Evolutionary conservation across 331 rosid species (phyloP).

Genomic region (Acacia pycnantha): DNA sequence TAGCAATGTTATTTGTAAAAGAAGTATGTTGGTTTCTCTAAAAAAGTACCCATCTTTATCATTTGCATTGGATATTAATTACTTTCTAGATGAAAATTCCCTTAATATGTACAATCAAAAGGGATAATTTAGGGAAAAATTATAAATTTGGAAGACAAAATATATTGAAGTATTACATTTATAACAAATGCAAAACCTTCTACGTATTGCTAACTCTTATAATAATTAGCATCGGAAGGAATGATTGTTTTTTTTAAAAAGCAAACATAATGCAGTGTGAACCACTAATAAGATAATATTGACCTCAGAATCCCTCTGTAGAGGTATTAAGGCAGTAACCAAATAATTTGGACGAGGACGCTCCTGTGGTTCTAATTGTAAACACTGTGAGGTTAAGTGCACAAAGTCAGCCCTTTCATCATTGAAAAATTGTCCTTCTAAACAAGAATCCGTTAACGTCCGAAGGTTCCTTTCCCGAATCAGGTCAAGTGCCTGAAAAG

Average conservation of each 20-base stretch:
- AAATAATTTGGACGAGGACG: conserved; percentile 87
- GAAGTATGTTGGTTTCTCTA: background rate
- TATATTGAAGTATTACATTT: too few relatives aligned
- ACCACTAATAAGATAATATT: conserved; percentile 21
- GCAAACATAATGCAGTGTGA: conserved; percentile 3
- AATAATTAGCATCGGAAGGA: background rate
- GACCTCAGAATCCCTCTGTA: conserved; percentile 93
- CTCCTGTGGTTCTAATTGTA: conserved; percentile 87
- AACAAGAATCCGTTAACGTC: conserved; percentile 87
- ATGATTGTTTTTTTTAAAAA: background rate
- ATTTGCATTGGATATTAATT: too few relatives aligned
- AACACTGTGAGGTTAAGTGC: conserved; percentile 85
- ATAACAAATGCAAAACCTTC: too few relatives aligned
- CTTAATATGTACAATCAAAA: too few relatives aligned
- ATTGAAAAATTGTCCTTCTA: conserved; percentile 84
- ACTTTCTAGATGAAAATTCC: too few relatives aligned
- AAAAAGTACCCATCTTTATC: too few relatives aligned
- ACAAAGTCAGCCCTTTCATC: conserved; percentile 87
- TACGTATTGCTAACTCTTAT: background rate
- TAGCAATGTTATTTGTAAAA: background rate
- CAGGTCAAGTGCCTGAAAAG: conserved; percentile 82
- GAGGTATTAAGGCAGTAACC: conserved; percentile 82
- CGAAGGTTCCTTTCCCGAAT: conserved; percentile 86
- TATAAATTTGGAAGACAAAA: too few relatives aligned
- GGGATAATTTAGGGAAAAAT: too few relatives aligned